Percentiles rank a stretch among this genome's conserved stretches.
Evolutionary conservation across 225 moss, liverwort and hornwort species (phyloP).

Genomic region (Asterella californica): DNA sequence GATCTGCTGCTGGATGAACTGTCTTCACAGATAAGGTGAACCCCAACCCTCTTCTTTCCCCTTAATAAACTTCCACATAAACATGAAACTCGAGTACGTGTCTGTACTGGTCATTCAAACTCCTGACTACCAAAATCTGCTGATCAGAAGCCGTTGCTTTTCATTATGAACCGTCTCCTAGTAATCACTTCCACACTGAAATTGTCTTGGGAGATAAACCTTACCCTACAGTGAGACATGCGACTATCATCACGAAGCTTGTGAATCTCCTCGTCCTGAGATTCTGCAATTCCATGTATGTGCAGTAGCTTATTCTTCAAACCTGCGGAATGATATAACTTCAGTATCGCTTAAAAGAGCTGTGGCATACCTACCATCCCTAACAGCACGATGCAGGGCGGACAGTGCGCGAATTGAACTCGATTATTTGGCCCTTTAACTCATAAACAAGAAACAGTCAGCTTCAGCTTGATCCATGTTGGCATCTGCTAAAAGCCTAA

Average conservation of each 20-base stretch:
- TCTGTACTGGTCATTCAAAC: too few relatives aligned
- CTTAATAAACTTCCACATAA: too few relatives aligned
- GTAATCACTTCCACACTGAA: not conserved
- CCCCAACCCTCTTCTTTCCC: too few relatives aligned
- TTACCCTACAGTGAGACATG: conserved; percentile 73
- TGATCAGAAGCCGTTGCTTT: too few relatives aligned
- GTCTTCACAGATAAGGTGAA: too few relatives aligned
- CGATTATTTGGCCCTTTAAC: not conserved
- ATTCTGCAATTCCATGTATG: conserved; percentile 66
- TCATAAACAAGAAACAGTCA: not conserved
- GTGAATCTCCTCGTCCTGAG: conserved; percentile 74
- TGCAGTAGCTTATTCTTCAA: conserved; percentile 68
- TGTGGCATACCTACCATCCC: not conserved
- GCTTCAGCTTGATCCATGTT: not conserved
- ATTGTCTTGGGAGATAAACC: not conserved
- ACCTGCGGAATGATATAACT: conserved; percentile 32
- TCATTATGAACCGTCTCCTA: too few relatives aligned
- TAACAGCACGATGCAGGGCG: too few relatives aligned
- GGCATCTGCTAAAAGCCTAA: not conserved
- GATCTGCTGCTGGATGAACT: too few relatives aligned
- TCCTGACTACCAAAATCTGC: too few relatives aligned
- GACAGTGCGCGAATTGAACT: not conserved
- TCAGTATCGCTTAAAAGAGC: not conserved
- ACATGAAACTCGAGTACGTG: too few relatives aligned
- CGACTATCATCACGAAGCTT: conserved; percentile 69